A percentile compares a stretch with the other conserved stretches of the same genome.
These are phyloP conservation scores for Triticum dicoccoides DNA, from an alignment of 176 grass and related monocot species.

Conservation along the genomic window DNA sequence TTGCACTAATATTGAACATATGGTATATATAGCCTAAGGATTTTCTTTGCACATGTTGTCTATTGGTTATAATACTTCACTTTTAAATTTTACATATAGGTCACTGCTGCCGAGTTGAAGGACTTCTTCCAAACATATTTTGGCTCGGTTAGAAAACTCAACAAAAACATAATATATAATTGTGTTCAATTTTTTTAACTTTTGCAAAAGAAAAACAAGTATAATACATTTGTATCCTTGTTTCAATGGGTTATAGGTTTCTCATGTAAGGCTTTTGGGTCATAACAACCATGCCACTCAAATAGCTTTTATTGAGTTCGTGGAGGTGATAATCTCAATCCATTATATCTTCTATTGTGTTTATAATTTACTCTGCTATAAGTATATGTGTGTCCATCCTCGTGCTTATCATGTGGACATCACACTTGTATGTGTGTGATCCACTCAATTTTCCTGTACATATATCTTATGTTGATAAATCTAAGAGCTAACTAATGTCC, in stretches of 20 bases:
- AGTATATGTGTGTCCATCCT: background rate
- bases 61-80: background rate
- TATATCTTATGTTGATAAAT: background rate
- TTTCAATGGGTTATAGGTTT: conserved; percentile 5
- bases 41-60: background rate
- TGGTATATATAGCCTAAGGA: background rate
- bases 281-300: background rate
- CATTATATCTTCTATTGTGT: background rate
- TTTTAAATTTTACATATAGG: background rate
- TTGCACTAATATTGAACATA: background rate
- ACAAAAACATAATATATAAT: background rate
- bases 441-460: background rate
- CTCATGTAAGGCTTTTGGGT: background rate
- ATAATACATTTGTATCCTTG: background rate
- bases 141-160: background rate
- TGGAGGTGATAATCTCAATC: background rate
- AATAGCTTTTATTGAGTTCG: background rate
- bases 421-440: background rate
- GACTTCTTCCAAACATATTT: background rate
- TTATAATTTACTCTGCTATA: background rate
- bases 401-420: background rate
- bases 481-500: background rate
- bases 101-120: background rate
- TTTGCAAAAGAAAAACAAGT: background rate
- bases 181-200: background rate